A percentile compares a stretch with the other conserved stretches of the same genome.
phyloP scores from a whole-genome alignment of 352 stramenopile genomes.

The Globisporangium carolinianum region DNA sequence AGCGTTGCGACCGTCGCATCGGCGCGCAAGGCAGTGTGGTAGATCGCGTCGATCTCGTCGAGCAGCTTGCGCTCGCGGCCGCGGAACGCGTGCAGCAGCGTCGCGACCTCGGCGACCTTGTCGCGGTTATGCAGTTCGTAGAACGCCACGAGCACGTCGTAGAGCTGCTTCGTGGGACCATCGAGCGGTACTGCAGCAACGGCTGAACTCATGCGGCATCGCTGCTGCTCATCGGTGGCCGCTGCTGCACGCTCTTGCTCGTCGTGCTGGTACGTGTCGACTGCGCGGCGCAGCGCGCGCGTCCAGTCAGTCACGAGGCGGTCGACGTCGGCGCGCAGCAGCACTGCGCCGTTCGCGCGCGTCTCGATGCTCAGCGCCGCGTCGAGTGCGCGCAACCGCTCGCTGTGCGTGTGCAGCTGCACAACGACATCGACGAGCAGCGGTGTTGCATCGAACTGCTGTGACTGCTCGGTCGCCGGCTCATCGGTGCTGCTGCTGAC shows the following conservation, averaged over 20 bases:
- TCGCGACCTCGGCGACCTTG: slow-evolving; percentile 76
- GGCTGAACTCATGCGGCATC: slow-evolving; percentile 1
- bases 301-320: slow-evolving; percentile 28
- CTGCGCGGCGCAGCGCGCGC: slow-evolving; percentile 15
- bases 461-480: neutral
- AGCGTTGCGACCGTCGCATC: slow-evolving; percentile 27
- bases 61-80: slow-evolving; percentile 46
- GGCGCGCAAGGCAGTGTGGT: slow-evolving; percentile 33
- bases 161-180: slow-evolving; percentile 15
- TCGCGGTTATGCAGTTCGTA: slow-evolving; percentile 87
- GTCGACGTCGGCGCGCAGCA: slow-evolving; percentile 25
- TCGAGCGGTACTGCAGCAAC: neutral
- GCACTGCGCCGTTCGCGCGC: slow-evolving; percentile 25
- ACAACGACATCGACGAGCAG: slow-evolving; percentile 22
- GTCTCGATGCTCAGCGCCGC: slow-evolving; percentile 30
- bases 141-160: slow-evolving; percentile 56
- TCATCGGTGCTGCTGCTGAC: neutral
- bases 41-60: slow-evolving; percentile 58
- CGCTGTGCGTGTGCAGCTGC: slow-evolving; percentile 22
- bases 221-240: neutral
- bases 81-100: slow-evolving; percentile 44
- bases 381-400: slow-evolving; percentile 22
- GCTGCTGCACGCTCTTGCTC: neutral
- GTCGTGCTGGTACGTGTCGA: slow-evolving; percentile 12
- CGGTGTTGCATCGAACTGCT: neutral